phyloP scores from a whole-genome alignment of 768 basidiomycete genomes.

The Psilocybe cubensis region DNA sequence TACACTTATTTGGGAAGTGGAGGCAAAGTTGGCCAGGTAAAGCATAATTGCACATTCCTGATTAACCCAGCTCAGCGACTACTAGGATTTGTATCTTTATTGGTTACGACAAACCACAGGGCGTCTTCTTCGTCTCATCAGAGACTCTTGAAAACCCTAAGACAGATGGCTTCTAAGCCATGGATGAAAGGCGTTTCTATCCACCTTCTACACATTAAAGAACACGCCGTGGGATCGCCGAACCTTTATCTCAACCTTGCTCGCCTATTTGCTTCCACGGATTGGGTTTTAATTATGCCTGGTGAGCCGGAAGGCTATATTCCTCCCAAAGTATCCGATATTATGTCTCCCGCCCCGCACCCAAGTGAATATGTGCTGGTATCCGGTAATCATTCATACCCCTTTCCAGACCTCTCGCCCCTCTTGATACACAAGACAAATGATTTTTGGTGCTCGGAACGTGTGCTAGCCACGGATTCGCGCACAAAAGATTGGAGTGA shows the following conservation, averaged over 20 bases:
- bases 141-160: slow-evolving; percentile 30
- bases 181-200: slow-evolving; percentile 36
- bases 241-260: slow-evolving; percentile 67
- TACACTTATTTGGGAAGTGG: slow-evolving; percentile 14
- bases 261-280: slow-evolving; percentile 56
- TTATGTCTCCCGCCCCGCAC: slow-evolving; percentile 11
- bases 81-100: slow-evolving; percentile 52
- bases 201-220: slow-evolving; percentile 51
- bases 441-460: slow-evolving; percentile 65
- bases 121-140: slow-evolving; percentile 27
- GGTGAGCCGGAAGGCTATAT: slow-evolving; percentile 34
- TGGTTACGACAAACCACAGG: slow-evolving; percentile 40
- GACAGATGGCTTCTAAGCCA: slow-evolving; percentile 22
- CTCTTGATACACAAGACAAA: slow-evolving; percentile 46
- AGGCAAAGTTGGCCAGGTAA: slow-evolving; percentile 20
- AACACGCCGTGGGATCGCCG: slow-evolving; percentile 38
- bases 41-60: not conserved
- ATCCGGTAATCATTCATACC: slow-evolving; percentile 34
- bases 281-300: slow-evolving; percentile 55
- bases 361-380: slow-evolving; percentile 18
- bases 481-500: slow-evolving; percentile 62
- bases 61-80: not conserved
- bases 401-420: slow-evolving; percentile 47
- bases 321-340: slow-evolving; percentile 18
- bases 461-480: slow-evolving; percentile 47